A percentile compares a stretch with the other conserved stretches of the same genome.
Evolutionary conservation across 139 green algal genomes (phyloP).

Genomic region (Deuterostichococcus epilithicus): DNA sequence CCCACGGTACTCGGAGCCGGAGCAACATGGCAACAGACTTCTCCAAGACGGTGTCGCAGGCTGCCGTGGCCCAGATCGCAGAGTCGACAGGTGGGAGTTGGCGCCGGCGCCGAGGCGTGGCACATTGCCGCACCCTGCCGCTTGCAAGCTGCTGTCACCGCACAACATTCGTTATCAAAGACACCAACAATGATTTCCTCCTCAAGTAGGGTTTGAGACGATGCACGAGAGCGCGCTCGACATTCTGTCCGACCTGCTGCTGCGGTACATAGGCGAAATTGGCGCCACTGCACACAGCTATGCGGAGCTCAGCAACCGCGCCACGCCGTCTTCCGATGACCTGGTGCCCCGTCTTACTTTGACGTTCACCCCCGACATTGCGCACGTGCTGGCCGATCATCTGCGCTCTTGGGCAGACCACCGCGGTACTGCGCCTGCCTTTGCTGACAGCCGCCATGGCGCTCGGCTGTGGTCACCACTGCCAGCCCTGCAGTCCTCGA

Average conservation of each 20-base stretch:
- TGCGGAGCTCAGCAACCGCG: conserved; percentile 70
- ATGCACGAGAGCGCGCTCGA: conserved; percentile 72
- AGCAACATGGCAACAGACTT: conserved; percentile 71
- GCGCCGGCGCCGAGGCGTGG: not conserved
- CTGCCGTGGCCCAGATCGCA: conserved; percentile 58
- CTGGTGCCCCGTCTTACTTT: conserved; percentile 25
- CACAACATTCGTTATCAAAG: not conserved
- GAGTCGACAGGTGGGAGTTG: conserved; percentile 41
- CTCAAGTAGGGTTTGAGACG: conserved; percentile 41
- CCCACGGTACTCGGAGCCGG: too few relatives aligned
- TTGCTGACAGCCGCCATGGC: too few relatives aligned
- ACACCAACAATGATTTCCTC: not conserved
- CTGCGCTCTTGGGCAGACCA: too few relatives aligned
- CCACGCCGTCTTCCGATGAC: conserved; percentile 65
- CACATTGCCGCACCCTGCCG: not conserved
- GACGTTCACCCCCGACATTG: too few relatives aligned
- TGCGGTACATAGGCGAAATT: conserved; percentile 71
- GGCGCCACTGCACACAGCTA: conserved; percentile 55
- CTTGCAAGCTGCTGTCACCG: not conserved
- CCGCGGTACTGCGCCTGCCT: too few relatives aligned
- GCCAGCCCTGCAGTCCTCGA: too few relatives aligned
- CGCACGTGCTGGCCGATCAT: too few relatives aligned
- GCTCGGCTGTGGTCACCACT: too few relatives aligned
- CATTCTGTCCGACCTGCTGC: conserved; percentile 70
- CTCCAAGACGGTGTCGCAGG: conserved; percentile 44